phyloP scores from a whole-genome alignment of 306 rosid genomes.

The Prunus mongolica region DNA sequence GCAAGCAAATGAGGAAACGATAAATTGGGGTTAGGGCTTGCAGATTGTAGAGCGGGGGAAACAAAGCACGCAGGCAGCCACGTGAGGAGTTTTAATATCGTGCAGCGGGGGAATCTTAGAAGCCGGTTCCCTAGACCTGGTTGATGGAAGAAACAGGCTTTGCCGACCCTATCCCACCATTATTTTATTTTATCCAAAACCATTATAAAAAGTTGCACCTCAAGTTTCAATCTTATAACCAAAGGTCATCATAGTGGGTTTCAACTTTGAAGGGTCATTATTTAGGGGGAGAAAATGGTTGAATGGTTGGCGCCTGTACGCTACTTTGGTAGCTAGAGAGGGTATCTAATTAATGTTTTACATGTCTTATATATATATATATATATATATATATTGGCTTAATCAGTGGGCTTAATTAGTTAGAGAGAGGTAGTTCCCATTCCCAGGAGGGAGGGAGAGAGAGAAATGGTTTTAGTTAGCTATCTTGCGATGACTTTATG shows the following conservation, averaged over 20 bases:
- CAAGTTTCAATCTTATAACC: not conserved
- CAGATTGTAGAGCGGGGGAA: too few species aligned
- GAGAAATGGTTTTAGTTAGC: too few species aligned
- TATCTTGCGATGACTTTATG: too few species aligned
- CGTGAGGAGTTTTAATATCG: slow-evolving; percentile 26
- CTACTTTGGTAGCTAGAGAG: not conserved
- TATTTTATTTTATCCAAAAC: not conserved
- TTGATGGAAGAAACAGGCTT: slow-evolving; percentile 8
- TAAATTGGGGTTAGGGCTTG: too few species aligned
- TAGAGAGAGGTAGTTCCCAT: too few species aligned
- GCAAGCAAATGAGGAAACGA: too few species aligned
- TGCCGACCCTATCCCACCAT: slow-evolving; percentile 29
- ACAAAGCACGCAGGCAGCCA: slow-evolving; percentile 11
- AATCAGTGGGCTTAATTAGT: too few species aligned
- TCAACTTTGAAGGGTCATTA: not conserved
- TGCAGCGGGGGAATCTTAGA: slow-evolving; percentile 37
- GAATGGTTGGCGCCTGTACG: not conserved
- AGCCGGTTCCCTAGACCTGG: slow-evolving; percentile 37
- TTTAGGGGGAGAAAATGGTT: not conserved
- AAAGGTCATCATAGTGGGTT: not conserved
- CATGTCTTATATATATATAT: not conserved
- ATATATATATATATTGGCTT: too few species aligned
- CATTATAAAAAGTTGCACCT: slow-evolving; percentile 17
- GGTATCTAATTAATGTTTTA: not conserved
- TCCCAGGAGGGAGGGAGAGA: too few species aligned